Base-by-base conservation (phyloP, 768 basidiomycete species). In the Leccinum barrowsii region DNA sequence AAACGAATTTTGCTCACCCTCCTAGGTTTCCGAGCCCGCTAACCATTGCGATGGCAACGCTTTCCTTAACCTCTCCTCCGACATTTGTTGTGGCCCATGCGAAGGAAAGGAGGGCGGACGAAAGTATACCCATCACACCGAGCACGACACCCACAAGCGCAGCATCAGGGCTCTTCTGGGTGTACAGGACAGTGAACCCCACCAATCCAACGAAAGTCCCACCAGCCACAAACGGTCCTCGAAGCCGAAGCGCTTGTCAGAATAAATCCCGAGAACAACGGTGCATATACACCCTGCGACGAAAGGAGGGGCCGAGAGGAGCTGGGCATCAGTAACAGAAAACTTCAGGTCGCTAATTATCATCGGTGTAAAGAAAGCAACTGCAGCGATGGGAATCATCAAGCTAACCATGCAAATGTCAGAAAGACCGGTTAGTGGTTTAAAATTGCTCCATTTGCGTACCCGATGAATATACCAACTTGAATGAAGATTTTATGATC, bases 261-360 rank as follows among this genome's bases (percentile, higher is more conserved):
- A 81, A 42, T 65, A 66, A 24, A 75, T 58, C 2, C 79, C 81
- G 3, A 73, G 65, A 54, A 62, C 5, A 21, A 82, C 63, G 5
- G 78, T 79, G 5, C 63, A 62, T 22, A 78, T 54, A 52, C 79
- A 79, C 1, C 75, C 80, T n/a, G 69, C 75, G 24, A 73, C 68
- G 35, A 75, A 83, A 5, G 80, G 80, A 8, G 80, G 80, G 34
- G 78, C 73, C 2, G 78, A 77, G 22, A 84, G 67, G 7, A 76
- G 61, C 57, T 84, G 76, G 4, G 82, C 79, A 26, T 75, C 65
- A 72, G 79, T 72, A 24, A 81, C 77, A n/a, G 77, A 73, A 68
- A 72, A 85, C 3, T 82, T 80, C 7, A 82, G 74, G 50, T 78
- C 68, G 19, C 72, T 67, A 35, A 82, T 76, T 58, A 81, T 78